Base-by-base conservation (phyloP, 371 early-diverging fungal genomes). In the Nematocida sp. region DNA sequence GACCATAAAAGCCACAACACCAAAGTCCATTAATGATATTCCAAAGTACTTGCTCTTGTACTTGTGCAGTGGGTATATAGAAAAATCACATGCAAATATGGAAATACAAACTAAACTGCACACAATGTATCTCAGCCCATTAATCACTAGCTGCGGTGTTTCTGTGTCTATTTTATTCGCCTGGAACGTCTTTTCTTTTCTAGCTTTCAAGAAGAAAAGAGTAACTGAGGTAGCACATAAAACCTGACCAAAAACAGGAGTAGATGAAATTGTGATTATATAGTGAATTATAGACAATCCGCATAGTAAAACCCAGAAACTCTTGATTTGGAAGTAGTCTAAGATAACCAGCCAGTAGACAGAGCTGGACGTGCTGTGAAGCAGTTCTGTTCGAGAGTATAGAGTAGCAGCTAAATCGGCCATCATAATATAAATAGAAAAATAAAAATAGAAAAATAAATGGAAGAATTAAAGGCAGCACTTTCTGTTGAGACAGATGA, bases 11-110 rank as follows among this genome's bases (percentile, higher is more conserved):
- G 72, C 74, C 6, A 80, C 83, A n/a, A 87, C 83, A 15, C 87
- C 87, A 23, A 86, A 72, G 72, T 87, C 87, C 87, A 87, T 87
- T 39, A 86, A 54, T 25, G 70, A 67, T 3, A 84, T 64, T 56
- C 85, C 85, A 82, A 73, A 83, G 62, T 64, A 66, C n/a, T 75
- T 47, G 4, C 66, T 57, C 61, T 87, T 87, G 13, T 39, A 20
- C 75, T 86, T 84, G 58, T 72, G 58, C 20, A 11, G 5, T 6
- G 82, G 80, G 75, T 66, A 86, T 15, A 87, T 57, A 6, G 23
- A 13, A 72, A 85, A 87, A 64, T 87, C 87, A 42, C 73, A 85
- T 13, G 72, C 70, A 56, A 84, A 85, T 27, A 87, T 87, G 27
- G 83, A 85, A 45, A 87, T 84, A 25, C 56, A 67, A 25, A 78